These are phyloP conservation scores for Solanum chilense DNA, from an alignment of 257 asterid species.

Conservation along the genomic window DNA sequence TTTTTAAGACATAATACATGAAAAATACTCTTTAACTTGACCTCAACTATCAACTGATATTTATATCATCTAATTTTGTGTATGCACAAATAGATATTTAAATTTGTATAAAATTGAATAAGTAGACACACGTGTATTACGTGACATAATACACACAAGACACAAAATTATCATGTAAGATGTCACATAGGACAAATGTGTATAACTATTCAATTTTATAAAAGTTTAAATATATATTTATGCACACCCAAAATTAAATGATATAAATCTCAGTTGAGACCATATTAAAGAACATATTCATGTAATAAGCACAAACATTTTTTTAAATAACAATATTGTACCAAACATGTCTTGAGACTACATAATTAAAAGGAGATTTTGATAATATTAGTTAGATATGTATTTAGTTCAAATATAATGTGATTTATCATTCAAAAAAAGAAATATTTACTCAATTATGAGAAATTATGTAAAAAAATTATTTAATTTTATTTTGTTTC, in stretches of 20 bases:
- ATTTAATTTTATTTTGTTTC: not conserved
- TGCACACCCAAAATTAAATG: too few species aligned
- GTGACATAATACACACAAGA: not conserved
- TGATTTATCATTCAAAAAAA: not conserved
- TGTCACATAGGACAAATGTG: not conserved
- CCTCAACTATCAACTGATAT: not conserved
- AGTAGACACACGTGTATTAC: not conserved
- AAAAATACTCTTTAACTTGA: too few species aligned
- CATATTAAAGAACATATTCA: not conserved
- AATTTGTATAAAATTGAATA: too few species aligned
- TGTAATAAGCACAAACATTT: not conserved
- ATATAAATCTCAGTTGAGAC: too few species aligned
- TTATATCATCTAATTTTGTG: not conserved
- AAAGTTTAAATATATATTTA: too few species aligned
- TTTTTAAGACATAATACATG: not conserved
- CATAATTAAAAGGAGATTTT: not conserved
- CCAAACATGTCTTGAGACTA: not conserved
- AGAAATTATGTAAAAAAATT: not conserved
- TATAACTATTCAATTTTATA: too few species aligned
- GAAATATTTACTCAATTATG: not conserved
- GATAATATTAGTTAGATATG: not conserved
- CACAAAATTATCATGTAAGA: too few species aligned
- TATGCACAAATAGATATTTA: too few species aligned
- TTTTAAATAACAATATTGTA: not conserved
- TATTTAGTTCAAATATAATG: not conserved